Percentiles rank a stretch among this genome's conserved stretches.
Evolutionary conservation across 2,329 filamentous ascomycete genomes (phyloP).

Genomic region (Didymella glomerata): DNA sequence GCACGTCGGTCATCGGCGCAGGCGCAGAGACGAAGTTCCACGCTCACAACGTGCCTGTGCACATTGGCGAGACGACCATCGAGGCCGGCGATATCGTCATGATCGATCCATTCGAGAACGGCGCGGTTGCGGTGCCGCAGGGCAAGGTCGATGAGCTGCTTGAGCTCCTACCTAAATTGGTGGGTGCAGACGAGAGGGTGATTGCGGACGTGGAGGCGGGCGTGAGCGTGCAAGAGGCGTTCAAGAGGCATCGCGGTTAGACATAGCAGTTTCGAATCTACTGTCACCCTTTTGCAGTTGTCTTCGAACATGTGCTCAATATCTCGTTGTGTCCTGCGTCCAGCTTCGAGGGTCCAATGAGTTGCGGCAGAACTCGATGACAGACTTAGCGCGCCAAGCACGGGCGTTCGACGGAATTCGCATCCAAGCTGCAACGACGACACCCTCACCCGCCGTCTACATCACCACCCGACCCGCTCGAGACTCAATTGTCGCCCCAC

Average conservation of each 20-base stretch:
- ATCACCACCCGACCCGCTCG: slow-evolving; percentile 30
- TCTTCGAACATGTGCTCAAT: background rate
- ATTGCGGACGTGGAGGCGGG: slow-evolving; percentile 69
- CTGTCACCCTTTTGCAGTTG: background rate
- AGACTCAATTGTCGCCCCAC: slow-evolving; percentile 45
- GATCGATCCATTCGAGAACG: slow-evolving; percentile 71
- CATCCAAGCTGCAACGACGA: slow-evolving; percentile 27
- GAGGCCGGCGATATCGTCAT: slow-evolving; percentile 70
- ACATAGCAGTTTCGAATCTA: background rate
- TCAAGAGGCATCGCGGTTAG: slow-evolving; percentile 62
- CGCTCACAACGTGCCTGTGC: slow-evolving; percentile 56
- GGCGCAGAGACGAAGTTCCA: slow-evolving; percentile 66
- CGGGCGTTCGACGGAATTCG: slow-evolving; percentile 27
- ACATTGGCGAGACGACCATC: slow-evolving; percentile 50
- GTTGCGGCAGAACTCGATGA: slow-evolving; percentile 33
- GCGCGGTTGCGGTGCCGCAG: slow-evolving; percentile 72
- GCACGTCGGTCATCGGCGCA: slow-evolving; percentile 66
- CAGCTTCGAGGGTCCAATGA: slow-evolving; percentile 29
- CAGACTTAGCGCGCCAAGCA: slow-evolving; percentile 33
- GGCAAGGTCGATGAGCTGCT: slow-evolving; percentile 68
- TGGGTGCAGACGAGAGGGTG: slow-evolving; percentile 55
- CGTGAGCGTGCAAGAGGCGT: slow-evolving; percentile 70
- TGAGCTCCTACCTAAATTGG: slow-evolving; percentile 61
- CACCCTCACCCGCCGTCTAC: slow-evolving; percentile 32
- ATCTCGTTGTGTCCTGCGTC: background rate